Percentiles rank a stretch among this genome's conserved stretches.
Conservation (phyloP, 2,329 filamentous ascomycete species). For the Akanthomyces uredinophilus region DNA sequence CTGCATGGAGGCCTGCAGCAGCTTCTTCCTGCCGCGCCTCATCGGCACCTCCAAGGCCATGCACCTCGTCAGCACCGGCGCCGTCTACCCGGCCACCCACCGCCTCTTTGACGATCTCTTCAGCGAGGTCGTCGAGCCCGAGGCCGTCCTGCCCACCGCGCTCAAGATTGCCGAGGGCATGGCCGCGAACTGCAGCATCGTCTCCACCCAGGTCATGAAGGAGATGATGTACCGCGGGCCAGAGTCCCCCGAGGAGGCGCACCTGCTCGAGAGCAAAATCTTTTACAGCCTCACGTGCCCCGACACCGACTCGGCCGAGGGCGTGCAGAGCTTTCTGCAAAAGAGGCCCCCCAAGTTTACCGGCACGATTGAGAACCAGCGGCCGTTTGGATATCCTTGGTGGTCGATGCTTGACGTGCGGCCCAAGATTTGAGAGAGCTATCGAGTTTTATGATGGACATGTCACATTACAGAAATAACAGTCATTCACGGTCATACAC, state of each 20-base stretch:
- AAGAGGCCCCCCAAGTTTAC: constrained; percentile 60
- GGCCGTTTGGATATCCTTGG: constrained; percentile 61
- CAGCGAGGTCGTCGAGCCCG: constrained; percentile 56
- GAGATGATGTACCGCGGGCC: constrained; percentile 63
- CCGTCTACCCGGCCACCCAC: constrained; percentile 49
- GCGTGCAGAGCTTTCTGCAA: constrained; percentile 63
- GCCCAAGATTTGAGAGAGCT: constrained; percentile 21
- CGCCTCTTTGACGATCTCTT: constrained; percentile 57
- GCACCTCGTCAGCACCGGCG: constrained; percentile 63
- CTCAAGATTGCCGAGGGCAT: constrained; percentile 63
- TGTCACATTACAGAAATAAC: not conserved
- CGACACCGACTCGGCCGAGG: constrained; percentile 58
- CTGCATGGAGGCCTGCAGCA: constrained; percentile 66
- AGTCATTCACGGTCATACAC: not conserved
- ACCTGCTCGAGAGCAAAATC: constrained; percentile 63
- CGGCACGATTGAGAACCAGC: constrained; percentile 55
- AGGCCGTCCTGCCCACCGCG: constrained; percentile 58
- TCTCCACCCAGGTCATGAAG: constrained; percentile 62
- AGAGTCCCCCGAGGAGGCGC: constrained; percentile 60
- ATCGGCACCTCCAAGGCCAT: constrained; percentile 60
- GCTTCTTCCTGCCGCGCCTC: constrained; percentile 66
- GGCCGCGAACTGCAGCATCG: constrained; percentile 58
- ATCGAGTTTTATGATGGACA: not conserved
- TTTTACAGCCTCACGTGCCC: constrained; percentile 53
- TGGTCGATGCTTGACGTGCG: constrained; percentile 48